Evolutionary conservation across 164 flowering plant species (phyloP), one percentile per base, ranked within the genome.

Genomic region (Liriodendron chinense): DNA sequence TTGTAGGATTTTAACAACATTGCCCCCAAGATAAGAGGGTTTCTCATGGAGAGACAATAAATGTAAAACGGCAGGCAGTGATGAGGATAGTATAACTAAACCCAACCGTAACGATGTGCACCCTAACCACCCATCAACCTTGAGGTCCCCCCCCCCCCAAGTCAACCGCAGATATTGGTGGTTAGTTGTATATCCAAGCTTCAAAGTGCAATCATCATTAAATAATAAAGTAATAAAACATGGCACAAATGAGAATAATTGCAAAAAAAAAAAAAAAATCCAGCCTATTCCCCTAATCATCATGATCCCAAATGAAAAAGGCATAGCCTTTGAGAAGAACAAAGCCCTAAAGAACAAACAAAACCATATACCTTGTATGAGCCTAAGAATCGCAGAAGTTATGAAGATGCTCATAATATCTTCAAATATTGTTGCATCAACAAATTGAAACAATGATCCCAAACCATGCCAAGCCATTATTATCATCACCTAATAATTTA

Each of bases 381-480:
- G 84, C 78, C 89, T 90, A 68, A 92, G 91, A 72, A 87, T 74
- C n/a, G 99, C 87, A 69, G 94, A 92, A 69, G 85, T 83, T 66
- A 83, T 75, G 71, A 83, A 83, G 70, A 83, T 79, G 78, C 83
- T 83, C 71, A 63, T 50, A 26, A 81, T 70, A 57, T 83, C 83
- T 53, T 72, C 93, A 76, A 93, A 88, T 73, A 89, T 56, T 7
- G 22, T 66, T 56, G 83, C 79, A 63, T 96, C 92, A 85, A 91
- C 85, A 47, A 96, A 47, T 80, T 93, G 86, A 77, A 89, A 80
- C 61, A 94, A 96, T 64, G 96, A 89, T 48, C 76, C 88, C 85
- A 89, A 63, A 74, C 86, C 91, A 84, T 92, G 93, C 82, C 92
- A 96, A 14, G 97, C 97, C 89, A 96, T 88, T 74, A 96, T 91